phyloP scores from a whole-genome alignment of 139 green algal genomes.

The Chlamydomonas incerta region DNA sequence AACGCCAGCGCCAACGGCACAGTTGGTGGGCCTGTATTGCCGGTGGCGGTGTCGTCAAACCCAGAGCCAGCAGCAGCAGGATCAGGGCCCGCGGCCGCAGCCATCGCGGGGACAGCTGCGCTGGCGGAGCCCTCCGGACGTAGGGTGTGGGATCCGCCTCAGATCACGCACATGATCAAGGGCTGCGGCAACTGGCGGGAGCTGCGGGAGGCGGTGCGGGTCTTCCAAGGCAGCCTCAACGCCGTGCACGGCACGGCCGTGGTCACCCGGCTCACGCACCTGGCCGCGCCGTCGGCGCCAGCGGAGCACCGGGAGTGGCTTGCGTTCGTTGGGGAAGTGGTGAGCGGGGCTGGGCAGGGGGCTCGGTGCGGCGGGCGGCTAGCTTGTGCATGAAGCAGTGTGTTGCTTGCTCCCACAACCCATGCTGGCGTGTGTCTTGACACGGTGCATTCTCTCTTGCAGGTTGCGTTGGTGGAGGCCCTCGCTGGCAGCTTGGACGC shows the following conservation, averaged over 20 bases:
- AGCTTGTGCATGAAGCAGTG: no score
- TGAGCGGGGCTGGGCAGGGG: not conserved
- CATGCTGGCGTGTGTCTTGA: no score
- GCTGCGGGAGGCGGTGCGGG: not conserved
- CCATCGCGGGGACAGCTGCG: no score
- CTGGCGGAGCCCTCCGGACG: no score
- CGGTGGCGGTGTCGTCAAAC: not conserved
- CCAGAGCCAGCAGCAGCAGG: not conserved
- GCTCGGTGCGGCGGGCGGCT: no score
- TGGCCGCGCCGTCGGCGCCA: not conserved
- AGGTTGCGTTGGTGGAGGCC: not conserved
- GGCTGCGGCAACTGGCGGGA: not conserved
- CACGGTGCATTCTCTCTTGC: no score
- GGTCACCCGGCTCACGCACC: conserved; percentile 16
- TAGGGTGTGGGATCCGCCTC: not conserved
- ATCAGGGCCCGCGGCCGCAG: not conserved
- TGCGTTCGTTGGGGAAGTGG: not conserved
- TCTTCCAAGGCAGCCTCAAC: not conserved
- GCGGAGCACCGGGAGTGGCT: not conserved
- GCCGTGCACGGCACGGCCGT: conserved; percentile 28
- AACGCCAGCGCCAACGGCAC: not conserved
- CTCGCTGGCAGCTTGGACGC: not conserved
- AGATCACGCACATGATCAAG: conserved; percentile 1
- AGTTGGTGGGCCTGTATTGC: not conserved
- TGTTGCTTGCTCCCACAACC: no score